A percentile compares a stretch with the other conserved stretches of the same genome.
Evolutionary conservation across 164 flowering plant species (phyloP).

Genomic region (grape (Vitis vinifera)): ASM3070453v1 NC_081814.1:268501-269000

Average conservation of each 20-base stretch:
- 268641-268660: background rate
- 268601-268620: background rate
- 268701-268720: background rate
- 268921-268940: no score
- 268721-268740: background rate
- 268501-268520: background rate
- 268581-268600: background rate
- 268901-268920: no score
- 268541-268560: background rate
- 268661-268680: background rate
- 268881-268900: no score
- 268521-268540: background rate
- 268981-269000: no score
- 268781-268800: constrained; percentile 69
- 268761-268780: constrained; percentile 78
- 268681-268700: background rate
- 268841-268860: constrained; percentile 4
- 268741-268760: constrained; percentile 50
- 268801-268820: constrained; percentile 80
- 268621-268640: background rate
- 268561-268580: background rate
- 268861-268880: background rate
- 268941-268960: no score
- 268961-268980: no score
- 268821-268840: constrained; percentile 91